These are phyloP conservation scores for Globisporangium ultimum DNA, from an alignment of 352 stramenopile genomes.

Conservation along the genomic window DNA sequence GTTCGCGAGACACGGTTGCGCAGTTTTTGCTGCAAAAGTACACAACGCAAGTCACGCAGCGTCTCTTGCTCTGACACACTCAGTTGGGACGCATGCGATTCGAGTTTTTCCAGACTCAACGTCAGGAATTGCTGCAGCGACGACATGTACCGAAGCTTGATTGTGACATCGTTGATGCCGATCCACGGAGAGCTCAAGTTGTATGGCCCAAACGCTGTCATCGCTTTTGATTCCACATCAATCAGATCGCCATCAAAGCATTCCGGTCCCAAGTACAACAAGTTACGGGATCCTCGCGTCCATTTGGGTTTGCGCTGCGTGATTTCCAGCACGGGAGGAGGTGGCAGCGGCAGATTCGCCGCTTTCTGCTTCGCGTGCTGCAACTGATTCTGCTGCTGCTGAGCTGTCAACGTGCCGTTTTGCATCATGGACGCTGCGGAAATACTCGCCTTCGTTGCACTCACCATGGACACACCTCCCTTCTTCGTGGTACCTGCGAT, in stretches of 20 bases:
- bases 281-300: slow-evolving; percentile 44
- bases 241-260: slow-evolving; percentile 71
- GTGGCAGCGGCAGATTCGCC: background rate
- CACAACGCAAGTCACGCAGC: slow-evolving; percentile 60
- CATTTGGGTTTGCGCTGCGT: slow-evolving; percentile 54
- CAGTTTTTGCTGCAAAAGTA: slow-evolving; percentile 73
- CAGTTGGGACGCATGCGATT: slow-evolving; percentile 32
- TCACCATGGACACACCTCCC: background rate
- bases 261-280: slow-evolving; percentile 58
- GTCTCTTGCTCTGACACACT: slow-evolving; percentile 40
- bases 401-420: background rate
- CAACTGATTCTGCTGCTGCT: slow-evolving; percentile 4
- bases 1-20: slow-evolving; percentile 53
- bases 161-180: slow-evolving; percentile 62
- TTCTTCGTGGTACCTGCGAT: slow-evolving; percentile 28
- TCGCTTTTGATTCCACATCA: slow-evolving; percentile 48
- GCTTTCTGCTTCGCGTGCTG: slow-evolving; percentile 4
- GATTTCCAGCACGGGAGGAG: slow-evolving; percentile 21
- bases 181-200: slow-evolving; percentile 60
- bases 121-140: slow-evolving; percentile 69
- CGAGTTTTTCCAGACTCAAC: slow-evolving; percentile 59
- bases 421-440: background rate
- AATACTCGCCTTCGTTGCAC: background rate
- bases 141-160: slow-evolving; percentile 73
- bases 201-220: slow-evolving; percentile 50